phyloP scores from a whole-genome alignment of 2,329 filamentous ascomycete species.

The Ramularia collo-cygni region DNA sequence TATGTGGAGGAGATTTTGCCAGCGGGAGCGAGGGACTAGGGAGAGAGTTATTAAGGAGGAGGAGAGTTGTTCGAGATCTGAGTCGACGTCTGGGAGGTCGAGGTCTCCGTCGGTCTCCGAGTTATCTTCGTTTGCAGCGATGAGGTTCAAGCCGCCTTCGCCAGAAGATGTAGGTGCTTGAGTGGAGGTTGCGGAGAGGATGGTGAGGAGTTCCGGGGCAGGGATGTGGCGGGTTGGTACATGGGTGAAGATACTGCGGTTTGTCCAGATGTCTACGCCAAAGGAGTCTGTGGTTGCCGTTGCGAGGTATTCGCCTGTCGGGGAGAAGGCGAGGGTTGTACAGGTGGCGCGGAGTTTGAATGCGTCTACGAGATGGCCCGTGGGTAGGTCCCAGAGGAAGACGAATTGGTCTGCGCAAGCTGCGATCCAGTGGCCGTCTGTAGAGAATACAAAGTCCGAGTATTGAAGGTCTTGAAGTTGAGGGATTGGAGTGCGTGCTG shows the following conservation, averaged over 20 bases:
- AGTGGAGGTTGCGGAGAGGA: slow-evolving; percentile 34
- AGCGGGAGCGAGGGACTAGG: slow-evolving; percentile 79
- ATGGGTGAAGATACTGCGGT: slow-evolving; percentile 83
- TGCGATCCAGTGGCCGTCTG: slow-evolving; percentile 88
- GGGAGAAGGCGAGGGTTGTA: slow-evolving; percentile 79
- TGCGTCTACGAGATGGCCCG: slow-evolving; percentile 88
- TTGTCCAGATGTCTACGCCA: slow-evolving; percentile 94
- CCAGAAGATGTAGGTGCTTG: slow-evolving; percentile 65
- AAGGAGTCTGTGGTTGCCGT: slow-evolving; percentile 75
- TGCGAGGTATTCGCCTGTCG: slow-evolving; percentile 88
- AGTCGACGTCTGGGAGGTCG: slow-evolving; percentile 49
- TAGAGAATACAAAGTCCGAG: slow-evolving; percentile 61
- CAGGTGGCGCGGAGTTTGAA: slow-evolving; percentile 74
- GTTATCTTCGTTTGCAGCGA: slow-evolving; percentile 68
- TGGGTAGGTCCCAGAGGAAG: slow-evolving; percentile 91
- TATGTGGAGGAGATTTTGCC: slow-evolving; percentile 90
- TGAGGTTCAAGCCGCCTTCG: slow-evolving; percentile 66
- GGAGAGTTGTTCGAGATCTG: slow-evolving; percentile 50
- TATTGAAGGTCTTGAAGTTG: slow-evolving; percentile 19
- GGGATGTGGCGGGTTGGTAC: slow-evolving; percentile 79
- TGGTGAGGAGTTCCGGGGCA: slow-evolving; percentile 62
- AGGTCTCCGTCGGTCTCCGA: slow-evolving; percentile 40
- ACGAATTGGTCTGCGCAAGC: slow-evolving; percentile 75
- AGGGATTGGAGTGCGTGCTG: slow-evolving; percentile 42
- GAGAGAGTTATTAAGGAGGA: slow-evolving; percentile 76